Evolutionary conservation across 148 eudicot genomes (phyloP).

Genomic region (Gaultheria prostrata): DNA sequence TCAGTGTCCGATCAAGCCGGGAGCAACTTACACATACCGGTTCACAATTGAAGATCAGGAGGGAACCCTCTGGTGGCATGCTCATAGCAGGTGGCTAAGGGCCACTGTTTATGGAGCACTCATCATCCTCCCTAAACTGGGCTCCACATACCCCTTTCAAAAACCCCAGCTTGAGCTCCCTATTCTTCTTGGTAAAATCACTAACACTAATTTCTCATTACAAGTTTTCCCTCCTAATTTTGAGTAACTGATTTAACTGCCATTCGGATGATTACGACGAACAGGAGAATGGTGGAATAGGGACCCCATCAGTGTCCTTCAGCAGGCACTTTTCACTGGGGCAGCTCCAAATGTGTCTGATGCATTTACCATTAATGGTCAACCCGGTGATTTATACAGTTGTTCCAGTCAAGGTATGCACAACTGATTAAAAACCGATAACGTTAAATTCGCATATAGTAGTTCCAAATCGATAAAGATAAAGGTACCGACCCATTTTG

Average conservation of each 20-base stretch:
- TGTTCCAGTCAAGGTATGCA: slow-evolving; percentile 77
- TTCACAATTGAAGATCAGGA: slow-evolving; percentile 72
- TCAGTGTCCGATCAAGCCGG: slow-evolving; percentile 84
- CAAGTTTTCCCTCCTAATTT: neutral
- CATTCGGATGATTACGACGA: slow-evolving; percentile 7
- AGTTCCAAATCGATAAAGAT: too few species aligned
- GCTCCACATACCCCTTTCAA: slow-evolving; percentile 66
- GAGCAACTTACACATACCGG: slow-evolving; percentile 71
- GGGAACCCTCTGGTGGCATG: slow-evolving; percentile 98
- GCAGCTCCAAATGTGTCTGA: slow-evolving; percentile 79
- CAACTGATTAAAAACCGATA: neutral
- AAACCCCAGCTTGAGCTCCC: slow-evolving; percentile 65
- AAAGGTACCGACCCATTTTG: too few species aligned
- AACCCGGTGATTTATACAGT: slow-evolving; percentile 76
- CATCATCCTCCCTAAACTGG: slow-evolving; percentile 64
- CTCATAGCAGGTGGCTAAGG: slow-evolving; percentile 86
- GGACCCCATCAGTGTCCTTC: slow-evolving; percentile 58
- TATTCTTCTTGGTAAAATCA: slow-evolving; percentile 60
- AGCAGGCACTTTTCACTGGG: slow-evolving; percentile 67
- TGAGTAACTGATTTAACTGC: slow-evolving; percentile 2
- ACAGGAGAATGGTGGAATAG: slow-evolving; percentile 97
- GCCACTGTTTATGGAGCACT: slow-evolving; percentile 90
- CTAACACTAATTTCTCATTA: neutral
- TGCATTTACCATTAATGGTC: slow-evolving; percentile 82
- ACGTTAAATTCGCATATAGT: neutral